Evolutionary conservation across 305 asterid species (phyloP), one percentile per base, ranked within the genome.

Genomic region (Fraxinus dipetala): DNA sequence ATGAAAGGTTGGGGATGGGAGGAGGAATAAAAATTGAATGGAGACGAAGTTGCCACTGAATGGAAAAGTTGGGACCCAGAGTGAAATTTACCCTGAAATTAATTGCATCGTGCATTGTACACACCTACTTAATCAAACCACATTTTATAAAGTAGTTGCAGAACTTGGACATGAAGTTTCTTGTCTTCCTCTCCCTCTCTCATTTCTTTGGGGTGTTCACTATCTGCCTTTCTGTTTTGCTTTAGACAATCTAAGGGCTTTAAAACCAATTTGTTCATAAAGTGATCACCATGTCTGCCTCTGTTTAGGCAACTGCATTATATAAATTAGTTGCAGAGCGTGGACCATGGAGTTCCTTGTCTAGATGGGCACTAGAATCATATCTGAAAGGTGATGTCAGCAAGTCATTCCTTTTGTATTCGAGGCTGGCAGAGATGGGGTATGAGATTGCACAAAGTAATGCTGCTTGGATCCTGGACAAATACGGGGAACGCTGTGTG

Each of bases 391-490:
- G 98, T 75, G 99, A 95, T 83, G 84, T 94, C 34, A 97, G 98
- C 78, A 94, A 89, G 84, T 92, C 99, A 80, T 95, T 94, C 84
- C 92, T 95, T 77, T 82, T 94, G 79, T 95, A 95, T 79, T 89
- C 95, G 13, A 92, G 99, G 89, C 90, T 95, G 98, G 98, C 96
- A 56, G 99, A 95, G 87, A 78, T 95, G 76, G 91, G 99, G 83
- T 95, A 95, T 90, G 99, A 95, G 87, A 96, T 95, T 70, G 96
- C 99, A 69, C 98, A 95, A 85, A 95, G 99, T 89, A 94, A 95
- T 85, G 98, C 99, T 89, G 99, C 99, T 67, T 95, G 99, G 99
- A 95, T 95, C 81, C 97, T 95, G 35, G 98, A 95, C 91, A 94
- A 95, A 82, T 95, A 94, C 78, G 98, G 89, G 75, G 90, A 88